Percentiles rank a stretch among this genome's conserved stretches.
These are phyloP conservation scores for Amesomyces nigricolor DNA, from an alignment of 2,329 filamentous ascomycete species.

Conservation along the genomic window DNA sequence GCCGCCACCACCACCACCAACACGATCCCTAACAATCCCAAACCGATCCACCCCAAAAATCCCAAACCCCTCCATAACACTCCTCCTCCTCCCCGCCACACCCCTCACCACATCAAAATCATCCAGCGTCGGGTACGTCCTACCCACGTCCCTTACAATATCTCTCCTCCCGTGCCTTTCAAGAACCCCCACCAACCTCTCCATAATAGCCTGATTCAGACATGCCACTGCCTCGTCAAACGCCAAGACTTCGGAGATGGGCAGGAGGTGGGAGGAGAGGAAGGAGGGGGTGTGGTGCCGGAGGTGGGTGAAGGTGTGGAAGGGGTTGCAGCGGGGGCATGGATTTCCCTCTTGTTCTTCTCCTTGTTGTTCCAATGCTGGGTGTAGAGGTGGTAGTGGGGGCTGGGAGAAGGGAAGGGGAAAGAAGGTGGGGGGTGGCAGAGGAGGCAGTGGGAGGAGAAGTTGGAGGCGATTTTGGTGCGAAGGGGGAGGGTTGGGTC, in stretches of 20 bases:
- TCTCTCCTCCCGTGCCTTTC: neutral
- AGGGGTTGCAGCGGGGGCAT: conserved; percentile 1
- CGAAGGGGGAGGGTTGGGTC: neutral
- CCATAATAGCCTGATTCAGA: conserved; percentile 4
- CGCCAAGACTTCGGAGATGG: conserved; percentile 3
- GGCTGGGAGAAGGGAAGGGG: neutral
- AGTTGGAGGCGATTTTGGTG: conserved; percentile 2
- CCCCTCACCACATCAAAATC: conserved; percentile 5
- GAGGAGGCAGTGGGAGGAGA: conserved; percentile 1
- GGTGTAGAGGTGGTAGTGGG: neutral
- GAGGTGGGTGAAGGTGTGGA: neutral
- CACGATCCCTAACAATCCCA: conserved; percentile 8
- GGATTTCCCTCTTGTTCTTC: neutral
- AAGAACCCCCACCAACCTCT: neutral
- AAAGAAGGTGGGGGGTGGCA: neutral
- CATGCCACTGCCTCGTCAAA: conserved; percentile 11
- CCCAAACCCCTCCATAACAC: neutral
- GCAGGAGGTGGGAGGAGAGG: neutral
- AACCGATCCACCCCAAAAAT: conserved; percentile 6
- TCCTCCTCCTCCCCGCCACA: conserved; percentile 2
- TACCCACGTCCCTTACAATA: neutral
- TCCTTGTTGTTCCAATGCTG: neutral
- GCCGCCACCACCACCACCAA: neutral
- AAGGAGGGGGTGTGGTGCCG: conserved; percentile 4
- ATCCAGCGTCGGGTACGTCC: conserved; percentile 5